A percentile compares a stretch with the other conserved stretches of the same genome.
Evolutionary conservation across 2,329 filamentous ascomycete genomes (phyloP).

Genomic region (Onygena corvina): DNA sequence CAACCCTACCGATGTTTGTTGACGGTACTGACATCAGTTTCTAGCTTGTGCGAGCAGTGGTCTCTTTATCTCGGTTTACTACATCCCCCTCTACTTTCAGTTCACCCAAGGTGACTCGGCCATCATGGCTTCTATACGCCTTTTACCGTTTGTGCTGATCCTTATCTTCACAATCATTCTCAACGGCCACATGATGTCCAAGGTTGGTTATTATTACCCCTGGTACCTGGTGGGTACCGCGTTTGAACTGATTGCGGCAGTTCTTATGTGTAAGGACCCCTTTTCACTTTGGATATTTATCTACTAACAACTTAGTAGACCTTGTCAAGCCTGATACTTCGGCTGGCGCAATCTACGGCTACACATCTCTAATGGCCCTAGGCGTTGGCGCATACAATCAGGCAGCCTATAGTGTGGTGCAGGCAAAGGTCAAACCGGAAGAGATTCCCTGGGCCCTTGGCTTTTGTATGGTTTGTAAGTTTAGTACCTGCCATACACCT

Average conservation of each 20-base stretch:
- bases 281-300: slow-evolving; percentile 18
- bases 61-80: slow-evolving; percentile 32
- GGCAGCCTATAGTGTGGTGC: slow-evolving; percentile 30
- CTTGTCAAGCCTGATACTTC: slow-evolving; percentile 12
- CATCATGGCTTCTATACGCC: slow-evolving; percentile 21
- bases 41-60: neutral
- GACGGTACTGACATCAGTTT: neutral
- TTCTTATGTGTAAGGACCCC: slow-evolving; percentile 20
- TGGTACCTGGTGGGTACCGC: slow-evolving; percentile 18
- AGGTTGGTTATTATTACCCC: slow-evolving; percentile 20
- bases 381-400: slow-evolving; percentile 27
- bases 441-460: slow-evolving; percentile 28
- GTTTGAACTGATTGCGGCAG: slow-evolving; percentile 18
- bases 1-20: neutral
- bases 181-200: slow-evolving; percentile 17
- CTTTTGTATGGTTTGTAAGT: slow-evolving; percentile 19
- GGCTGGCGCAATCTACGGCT: slow-evolving; percentile 20
- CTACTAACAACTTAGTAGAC: neutral
- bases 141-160: slow-evolving; percentile 24
- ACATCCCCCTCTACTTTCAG: slow-evolving; percentile 45
- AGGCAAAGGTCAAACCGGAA: slow-evolving; percentile 25
- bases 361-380: slow-evolving; percentile 30
- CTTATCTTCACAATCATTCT: slow-evolving; percentile 17
- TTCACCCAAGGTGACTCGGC: slow-evolving; percentile 37
- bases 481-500: neutral